Evolutionary conservation across 805 yeast genomes (phyloP).

Genomic region (Wickerhamiella musiphila): DNA sequence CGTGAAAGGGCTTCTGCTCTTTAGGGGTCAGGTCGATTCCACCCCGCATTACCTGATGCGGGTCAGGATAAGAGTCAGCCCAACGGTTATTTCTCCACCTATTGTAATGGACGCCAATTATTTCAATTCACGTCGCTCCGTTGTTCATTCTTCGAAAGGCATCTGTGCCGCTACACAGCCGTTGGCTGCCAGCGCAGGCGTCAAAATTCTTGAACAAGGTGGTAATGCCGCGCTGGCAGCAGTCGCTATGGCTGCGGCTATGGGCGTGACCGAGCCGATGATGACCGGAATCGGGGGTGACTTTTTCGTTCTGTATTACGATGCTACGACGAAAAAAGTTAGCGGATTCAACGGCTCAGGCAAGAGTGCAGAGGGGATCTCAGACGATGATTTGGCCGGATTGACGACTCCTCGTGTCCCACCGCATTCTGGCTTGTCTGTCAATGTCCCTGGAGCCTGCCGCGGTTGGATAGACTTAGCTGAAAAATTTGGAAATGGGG

Average conservation of each 20-base stretch:
- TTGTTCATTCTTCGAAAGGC: constrained; percentile 56
- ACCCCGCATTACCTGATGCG: too few relatives aligned
- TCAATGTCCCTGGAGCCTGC: constrained; percentile 64
- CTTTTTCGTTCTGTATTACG: constrained; percentile 41
- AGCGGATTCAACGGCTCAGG: constrained; percentile 66
- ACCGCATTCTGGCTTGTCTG: constrained; percentile 34
- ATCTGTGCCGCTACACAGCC: constrained; percentile 66
- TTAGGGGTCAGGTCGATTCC: too few relatives aligned
- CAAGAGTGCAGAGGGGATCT: constrained; percentile 36
- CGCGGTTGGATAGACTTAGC: constrained; percentile 66
- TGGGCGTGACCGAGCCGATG: constrained; percentile 24
- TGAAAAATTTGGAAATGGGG: constrained; percentile 57
- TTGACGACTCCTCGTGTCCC: constrained; percentile 33
- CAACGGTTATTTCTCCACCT: too few relatives aligned
- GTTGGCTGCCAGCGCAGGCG: constrained; percentile 55
- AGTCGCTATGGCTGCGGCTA: constrained; percentile 26
- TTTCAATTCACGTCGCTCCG: constrained; percentile 48
- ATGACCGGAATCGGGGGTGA: constrained; percentile 28
- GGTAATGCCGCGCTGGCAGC: constrained; percentile 41
- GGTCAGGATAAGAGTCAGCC: too few relatives aligned
- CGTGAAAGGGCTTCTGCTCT: too few relatives aligned
- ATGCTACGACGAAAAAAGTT: constrained; percentile 32
- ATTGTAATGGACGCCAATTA: constrained; percentile 3
- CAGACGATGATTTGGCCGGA: constrained; percentile 31
- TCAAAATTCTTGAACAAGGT: constrained; percentile 45